Percentiles rank a stretch among this genome's conserved stretches.
Conservation (phyloP, 139 green algal genomes). For the Asterochloris erici region DNA sequence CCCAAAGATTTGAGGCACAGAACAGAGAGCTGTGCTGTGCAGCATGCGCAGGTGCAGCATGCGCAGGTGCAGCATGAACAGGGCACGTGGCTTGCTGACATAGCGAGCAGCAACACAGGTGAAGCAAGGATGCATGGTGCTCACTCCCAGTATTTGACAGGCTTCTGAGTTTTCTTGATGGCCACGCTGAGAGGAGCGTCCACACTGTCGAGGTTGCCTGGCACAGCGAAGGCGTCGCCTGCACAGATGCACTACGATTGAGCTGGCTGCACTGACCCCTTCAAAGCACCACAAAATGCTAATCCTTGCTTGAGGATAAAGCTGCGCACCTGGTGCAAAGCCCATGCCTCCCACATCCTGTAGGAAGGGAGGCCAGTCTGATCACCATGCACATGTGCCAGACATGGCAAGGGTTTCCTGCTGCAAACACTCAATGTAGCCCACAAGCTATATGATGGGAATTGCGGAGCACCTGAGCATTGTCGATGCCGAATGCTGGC, state of each 20-base stretch:
- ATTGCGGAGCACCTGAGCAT: too few species aligned
- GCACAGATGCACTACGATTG: too few species aligned
- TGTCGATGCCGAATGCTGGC: too few species aligned
- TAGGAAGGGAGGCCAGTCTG: background rate
- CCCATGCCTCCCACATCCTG: constrained; percentile 12
- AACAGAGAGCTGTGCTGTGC: background rate
- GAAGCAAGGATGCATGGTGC: background rate
- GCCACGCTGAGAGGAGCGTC: background rate
- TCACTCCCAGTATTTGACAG: constrained; percentile 13
- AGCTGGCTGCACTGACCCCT: too few species aligned
- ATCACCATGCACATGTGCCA: too few species aligned
- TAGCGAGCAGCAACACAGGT: background rate
- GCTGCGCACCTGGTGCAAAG: background rate
- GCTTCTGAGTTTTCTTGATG: constrained; percentile 7
- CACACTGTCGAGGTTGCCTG: background rate
- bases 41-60: too few species aligned
- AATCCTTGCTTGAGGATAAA: background rate
- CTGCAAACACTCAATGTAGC: too few species aligned
- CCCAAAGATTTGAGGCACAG: too few species aligned
- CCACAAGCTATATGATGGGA: too few species aligned
- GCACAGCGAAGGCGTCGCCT: too few species aligned
- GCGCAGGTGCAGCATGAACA: background rate
- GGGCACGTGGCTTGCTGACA: background rate
- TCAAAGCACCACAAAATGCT: too few species aligned
- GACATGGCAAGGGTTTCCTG: too few species aligned